Evolutionary conservation across 768 basidiomycete genomes (phyloP).

Genomic region (Agrocybe chaxingu): DNA sequence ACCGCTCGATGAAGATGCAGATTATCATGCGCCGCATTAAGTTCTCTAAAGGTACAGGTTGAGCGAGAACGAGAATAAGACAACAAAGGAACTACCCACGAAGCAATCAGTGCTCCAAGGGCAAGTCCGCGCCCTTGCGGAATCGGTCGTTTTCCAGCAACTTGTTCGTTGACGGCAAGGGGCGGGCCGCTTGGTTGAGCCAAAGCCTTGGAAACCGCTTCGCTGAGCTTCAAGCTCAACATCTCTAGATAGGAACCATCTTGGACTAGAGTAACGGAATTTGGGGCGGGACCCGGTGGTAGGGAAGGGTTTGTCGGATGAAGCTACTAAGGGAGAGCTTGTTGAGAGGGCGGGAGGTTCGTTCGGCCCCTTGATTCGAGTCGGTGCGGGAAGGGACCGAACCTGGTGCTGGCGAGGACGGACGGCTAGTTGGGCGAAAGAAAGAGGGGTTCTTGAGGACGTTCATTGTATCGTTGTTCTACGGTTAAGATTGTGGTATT

Average conservation of each 20-base stretch:
- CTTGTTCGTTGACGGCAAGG: slow-evolving; percentile 39
- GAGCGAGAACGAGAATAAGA: not conserved
- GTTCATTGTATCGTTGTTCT: slow-evolving; percentile 42
- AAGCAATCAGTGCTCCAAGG: slow-evolving; percentile 65
- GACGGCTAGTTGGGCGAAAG: slow-evolving; percentile 61
- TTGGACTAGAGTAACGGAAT: slow-evolving; percentile 52
- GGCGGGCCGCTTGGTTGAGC: slow-evolving; percentile 59
- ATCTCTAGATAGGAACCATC: slow-evolving; percentile 81
- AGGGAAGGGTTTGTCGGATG: slow-evolving; percentile 50
- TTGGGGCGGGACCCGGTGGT: slow-evolving; percentile 26
- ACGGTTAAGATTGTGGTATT: slow-evolving; percentile 5
- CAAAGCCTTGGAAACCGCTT: slow-evolving; percentile 76
- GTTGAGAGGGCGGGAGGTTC: slow-evolving; percentile 47
- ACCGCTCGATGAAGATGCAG: slow-evolving; percentile 66
- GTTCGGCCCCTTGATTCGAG: slow-evolving; percentile 37
- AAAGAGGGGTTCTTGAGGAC: slow-evolving; percentile 66
- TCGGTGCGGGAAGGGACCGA: slow-evolving; percentile 34
- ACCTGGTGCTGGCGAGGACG: slow-evolving; percentile 56
- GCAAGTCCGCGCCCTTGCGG: slow-evolving; percentile 70
- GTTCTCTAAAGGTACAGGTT: slow-evolving; percentile 44
- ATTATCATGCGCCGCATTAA: slow-evolving; percentile 62
- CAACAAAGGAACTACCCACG: slow-evolving; percentile 25
- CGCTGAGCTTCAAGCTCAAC: slow-evolving; percentile 73
- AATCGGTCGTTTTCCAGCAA: slow-evolving; percentile 69
- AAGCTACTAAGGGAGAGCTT: slow-evolving; percentile 60